These are phyloP conservation scores for Hypoxylon sp. DNA, from an alignment of 2,329 filamentous ascomycete genomes.

Conservation along the genomic window DNA sequence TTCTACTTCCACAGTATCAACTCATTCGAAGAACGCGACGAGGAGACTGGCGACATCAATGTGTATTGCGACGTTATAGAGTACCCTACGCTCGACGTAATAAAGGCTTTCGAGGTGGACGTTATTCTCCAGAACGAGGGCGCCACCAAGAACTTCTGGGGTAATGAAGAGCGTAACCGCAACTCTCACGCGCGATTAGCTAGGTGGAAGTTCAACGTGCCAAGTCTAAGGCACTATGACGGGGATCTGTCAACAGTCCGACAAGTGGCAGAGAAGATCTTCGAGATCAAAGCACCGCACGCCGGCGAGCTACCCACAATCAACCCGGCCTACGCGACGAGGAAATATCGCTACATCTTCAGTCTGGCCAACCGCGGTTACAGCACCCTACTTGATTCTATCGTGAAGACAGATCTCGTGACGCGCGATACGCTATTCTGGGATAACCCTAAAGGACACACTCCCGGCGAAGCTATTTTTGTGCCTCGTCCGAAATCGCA, in stretches of 20 bases:
- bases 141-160: slow-evolving; percentile 59
- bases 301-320: slow-evolving; percentile 75
- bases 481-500: slow-evolving; percentile 61
- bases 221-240: slow-evolving; percentile 23
- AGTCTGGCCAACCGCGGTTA: slow-evolving; percentile 67
- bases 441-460: slow-evolving; percentile 69
- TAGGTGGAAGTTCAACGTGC: slow-evolving; percentile 60
- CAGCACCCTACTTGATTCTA: slow-evolving; percentile 70
- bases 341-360: slow-evolving; percentile 72
- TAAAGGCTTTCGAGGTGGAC: slow-evolving; percentile 77
- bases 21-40: slow-evolving; percentile 73
- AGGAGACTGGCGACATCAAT: slow-evolving; percentile 56
- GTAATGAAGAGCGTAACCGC: slow-evolving; percentile 56
- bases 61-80: slow-evolving; percentile 75
- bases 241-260: background rate
- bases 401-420: slow-evolving; percentile 74
- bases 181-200: slow-evolving; percentile 56
- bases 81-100: slow-evolving; percentile 73
- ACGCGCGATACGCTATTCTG: slow-evolving; percentile 67
- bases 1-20: slow-evolving; percentile 88
- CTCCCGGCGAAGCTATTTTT: slow-evolving; percentile 78
- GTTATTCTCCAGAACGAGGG: slow-evolving; percentile 68
- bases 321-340: slow-evolving; percentile 67
- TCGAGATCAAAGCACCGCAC: slow-evolving; percentile 65
- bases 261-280: slow-evolving; percentile 47